Percentiles rank a stretch among this genome's conserved stretches.
These are phyloP conservation scores for Musa itinerans DNA, from an alignment of 176 grass and related monocot species.

Conservation along the genomic window DNA sequence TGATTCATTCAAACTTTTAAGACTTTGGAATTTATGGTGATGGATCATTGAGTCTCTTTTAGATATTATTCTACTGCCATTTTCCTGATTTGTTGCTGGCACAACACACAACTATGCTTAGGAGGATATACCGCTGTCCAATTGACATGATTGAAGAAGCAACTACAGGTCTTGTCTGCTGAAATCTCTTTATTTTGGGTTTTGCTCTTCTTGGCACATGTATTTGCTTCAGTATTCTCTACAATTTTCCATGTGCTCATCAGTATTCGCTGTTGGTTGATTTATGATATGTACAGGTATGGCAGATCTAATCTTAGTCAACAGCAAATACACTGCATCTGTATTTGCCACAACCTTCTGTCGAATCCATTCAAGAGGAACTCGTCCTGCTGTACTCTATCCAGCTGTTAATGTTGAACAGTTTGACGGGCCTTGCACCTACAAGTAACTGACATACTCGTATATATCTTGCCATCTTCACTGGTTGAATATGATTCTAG, in stretches of 20 bases:
- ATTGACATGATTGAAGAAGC: constrained; percentile 78
- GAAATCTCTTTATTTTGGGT: too few species aligned
- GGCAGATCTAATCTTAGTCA: constrained; percentile 92
- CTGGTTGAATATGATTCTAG: neutral
- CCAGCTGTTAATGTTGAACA: constrained; percentile 79
- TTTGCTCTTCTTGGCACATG: neutral
- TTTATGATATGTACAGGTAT: constrained; percentile 42
- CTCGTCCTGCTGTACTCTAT: constrained; percentile 62
- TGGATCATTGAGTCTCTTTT: constrained; percentile 1
- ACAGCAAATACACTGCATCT: constrained; percentile 83
- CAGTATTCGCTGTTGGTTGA: neutral
- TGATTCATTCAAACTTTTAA: constrained; percentile 1
- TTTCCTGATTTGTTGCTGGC: constrained; percentile 92
- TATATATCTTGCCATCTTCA: constrained; percentile 27
- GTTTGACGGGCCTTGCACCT: constrained; percentile 56
- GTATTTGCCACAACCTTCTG: constrained; percentile 73
- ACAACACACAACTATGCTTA: constrained; percentile 72
- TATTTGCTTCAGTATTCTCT: neutral
- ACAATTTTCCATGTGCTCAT: neutral
- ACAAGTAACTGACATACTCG: constrained; percentile 75
- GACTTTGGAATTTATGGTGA: constrained; percentile 10
- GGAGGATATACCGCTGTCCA: constrained; percentile 72
- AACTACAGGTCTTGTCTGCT: constrained; percentile 58
- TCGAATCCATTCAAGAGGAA: constrained; percentile 55
- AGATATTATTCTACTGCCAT: constrained; percentile 92